phyloP scores from a whole-genome alignment of 176 grass and related monocot genomes.

The Raddia guianensis region DNA sequence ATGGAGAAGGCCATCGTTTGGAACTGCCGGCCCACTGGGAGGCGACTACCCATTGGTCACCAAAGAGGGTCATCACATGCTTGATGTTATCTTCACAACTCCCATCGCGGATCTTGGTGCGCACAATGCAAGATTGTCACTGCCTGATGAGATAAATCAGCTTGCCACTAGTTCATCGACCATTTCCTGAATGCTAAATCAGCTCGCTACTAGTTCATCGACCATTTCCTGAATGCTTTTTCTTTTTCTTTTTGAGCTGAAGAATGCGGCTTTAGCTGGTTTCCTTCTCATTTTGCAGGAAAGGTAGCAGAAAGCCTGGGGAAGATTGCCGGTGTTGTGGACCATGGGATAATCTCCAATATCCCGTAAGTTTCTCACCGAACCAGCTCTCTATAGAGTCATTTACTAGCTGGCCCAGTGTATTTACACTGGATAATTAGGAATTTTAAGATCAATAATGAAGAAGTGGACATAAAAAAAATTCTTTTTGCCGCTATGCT shows the following conservation, averaged over 20 bases:
- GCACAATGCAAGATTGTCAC: neutral
- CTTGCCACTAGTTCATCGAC: neutral
- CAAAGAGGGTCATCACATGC: slow-evolving; percentile 73
- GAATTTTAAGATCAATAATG: too few species aligned
- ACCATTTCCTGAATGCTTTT: neutral
- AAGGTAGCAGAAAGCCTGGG: slow-evolving; percentile 79
- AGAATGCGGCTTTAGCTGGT: neutral
- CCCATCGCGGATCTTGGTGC: slow-evolving; percentile 76
- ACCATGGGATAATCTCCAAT: slow-evolving; percentile 80
- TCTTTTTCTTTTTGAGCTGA: too few species aligned
- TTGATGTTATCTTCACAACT: slow-evolving; percentile 93
- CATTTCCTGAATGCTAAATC: neutral
- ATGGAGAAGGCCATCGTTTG: slow-evolving; percentile 84
- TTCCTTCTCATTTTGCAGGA: slow-evolving; percentile 42
- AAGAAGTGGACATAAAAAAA: neutral
- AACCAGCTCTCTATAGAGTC: too few species aligned
- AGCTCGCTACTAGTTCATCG: neutral
- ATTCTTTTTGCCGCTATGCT: neutral
- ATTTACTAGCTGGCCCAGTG: too few species aligned
- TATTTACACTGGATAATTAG: too few species aligned
- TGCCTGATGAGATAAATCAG: neutral
- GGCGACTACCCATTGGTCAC: slow-evolving; percentile 83
- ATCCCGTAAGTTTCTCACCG: slow-evolving; percentile 52
- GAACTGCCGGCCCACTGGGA: slow-evolving; percentile 64
- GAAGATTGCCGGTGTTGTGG: slow-evolving; percentile 63